These are phyloP conservation scores for Colletotrichum falcatum DNA, from an alignment of 2,329 filamentous ascomycete species.

Conservation along the genomic window DNA sequence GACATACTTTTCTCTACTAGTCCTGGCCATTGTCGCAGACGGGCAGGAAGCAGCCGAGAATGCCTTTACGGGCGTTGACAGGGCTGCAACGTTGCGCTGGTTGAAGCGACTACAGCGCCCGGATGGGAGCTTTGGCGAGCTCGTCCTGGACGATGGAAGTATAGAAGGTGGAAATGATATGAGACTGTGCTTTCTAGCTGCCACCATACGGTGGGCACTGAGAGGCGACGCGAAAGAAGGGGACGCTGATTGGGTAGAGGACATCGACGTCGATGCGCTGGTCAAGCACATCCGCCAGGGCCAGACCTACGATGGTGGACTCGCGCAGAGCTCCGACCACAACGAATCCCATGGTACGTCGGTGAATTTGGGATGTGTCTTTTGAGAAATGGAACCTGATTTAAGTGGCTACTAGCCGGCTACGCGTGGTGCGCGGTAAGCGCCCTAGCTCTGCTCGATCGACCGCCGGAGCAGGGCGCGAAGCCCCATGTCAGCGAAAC, in stretches of 20 bases:
- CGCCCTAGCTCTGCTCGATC: conserved; percentile 80
- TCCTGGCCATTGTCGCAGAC: conserved; percentile 68
- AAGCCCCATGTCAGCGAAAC: conserved; percentile 48
- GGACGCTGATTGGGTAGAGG: conserved; percentile 68
- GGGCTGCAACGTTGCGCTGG: conserved; percentile 78
- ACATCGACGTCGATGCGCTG: conserved; percentile 80
- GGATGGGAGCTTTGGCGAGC: conserved; percentile 94
- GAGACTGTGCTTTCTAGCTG: conserved; percentile 88
- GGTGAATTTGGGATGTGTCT: conserved; percentile 1
- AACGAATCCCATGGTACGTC: conserved; percentile 83
- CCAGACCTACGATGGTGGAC: conserved; percentile 85
- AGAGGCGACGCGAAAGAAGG: conserved; percentile 68
- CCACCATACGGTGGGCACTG: conserved; percentile 85
- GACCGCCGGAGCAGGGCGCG: conserved; percentile 59
- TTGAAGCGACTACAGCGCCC: conserved; percentile 79
- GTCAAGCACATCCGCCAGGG: conserved; percentile 77
- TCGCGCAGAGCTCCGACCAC: conserved; percentile 76
- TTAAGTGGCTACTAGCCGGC: conserved; percentile 70
- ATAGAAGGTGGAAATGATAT: conserved; percentile 86
- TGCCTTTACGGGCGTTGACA: conserved; percentile 73
- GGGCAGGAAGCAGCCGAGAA: conserved; percentile 51
- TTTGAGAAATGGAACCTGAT: conserved; percentile 26
- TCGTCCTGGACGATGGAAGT: conserved; percentile 68
- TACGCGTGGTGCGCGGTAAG: conserved; percentile 91
- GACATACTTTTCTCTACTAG: conserved; percentile 87